Conservation (phyloP, 148 eudicot genomes). For the Silene uniflora region DNA sequence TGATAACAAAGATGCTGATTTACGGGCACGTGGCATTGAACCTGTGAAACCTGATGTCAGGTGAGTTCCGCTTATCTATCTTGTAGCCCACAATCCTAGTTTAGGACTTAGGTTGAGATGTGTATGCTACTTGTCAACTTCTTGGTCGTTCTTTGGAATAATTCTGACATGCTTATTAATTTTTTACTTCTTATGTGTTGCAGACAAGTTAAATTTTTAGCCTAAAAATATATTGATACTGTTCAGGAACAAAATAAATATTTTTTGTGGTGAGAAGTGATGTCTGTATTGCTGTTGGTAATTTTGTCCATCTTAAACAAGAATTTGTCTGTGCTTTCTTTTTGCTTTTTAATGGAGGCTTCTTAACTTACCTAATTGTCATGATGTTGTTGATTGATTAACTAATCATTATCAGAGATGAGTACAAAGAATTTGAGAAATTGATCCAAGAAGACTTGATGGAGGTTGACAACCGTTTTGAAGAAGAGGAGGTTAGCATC, state of each 20-base stretch:
- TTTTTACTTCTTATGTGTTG: not conserved
- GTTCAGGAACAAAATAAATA: not conserved
- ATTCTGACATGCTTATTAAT: not conserved
- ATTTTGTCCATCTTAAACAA: not conserved
- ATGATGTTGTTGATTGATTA: slow-evolving; percentile 13
- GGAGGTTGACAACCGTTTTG: slow-evolving; percentile 85
- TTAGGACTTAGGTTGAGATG: not conserved
- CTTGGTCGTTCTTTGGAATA: not conserved
- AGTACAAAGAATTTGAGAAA: slow-evolving; percentile 90
- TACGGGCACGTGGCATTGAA: slow-evolving; percentile 92
- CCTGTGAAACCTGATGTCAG: slow-evolving; percentile 79
- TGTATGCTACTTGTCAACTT: not conserved
- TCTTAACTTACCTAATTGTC: not conserved
- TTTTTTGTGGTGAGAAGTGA: not conserved
- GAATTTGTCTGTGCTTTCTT: not conserved
- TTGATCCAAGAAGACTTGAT: slow-evolving; percentile 74
- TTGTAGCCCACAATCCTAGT: not conserved
- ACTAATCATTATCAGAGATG: slow-evolving; percentile 54
- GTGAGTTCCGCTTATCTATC: slow-evolving; percentile 38
- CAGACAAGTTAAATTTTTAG: not conserved
- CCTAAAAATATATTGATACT: not conserved
- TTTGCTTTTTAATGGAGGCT: not conserved
- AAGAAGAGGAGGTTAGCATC: slow-evolving; percentile 87
- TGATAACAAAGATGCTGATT: slow-evolving; percentile 88
- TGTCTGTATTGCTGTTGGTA: not conserved